These are phyloP conservation scores for Hordeum pubiflorum DNA, from an alignment of 202 grass and related monocot species.

Conservation along the genomic window DNA sequence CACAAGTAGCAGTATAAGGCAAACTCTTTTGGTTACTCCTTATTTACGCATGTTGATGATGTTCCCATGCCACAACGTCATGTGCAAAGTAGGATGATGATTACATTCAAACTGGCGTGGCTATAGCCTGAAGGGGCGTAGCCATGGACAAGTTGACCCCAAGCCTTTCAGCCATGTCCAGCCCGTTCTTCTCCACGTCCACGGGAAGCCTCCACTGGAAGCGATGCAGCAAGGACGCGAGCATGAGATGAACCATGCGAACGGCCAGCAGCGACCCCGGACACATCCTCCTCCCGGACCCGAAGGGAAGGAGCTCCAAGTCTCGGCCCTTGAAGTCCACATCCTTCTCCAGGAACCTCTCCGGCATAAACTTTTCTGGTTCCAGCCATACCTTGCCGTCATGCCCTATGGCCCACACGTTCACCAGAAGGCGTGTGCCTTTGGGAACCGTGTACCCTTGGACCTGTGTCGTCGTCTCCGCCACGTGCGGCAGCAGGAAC, in stretches of 20 bases:
- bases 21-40: no score
- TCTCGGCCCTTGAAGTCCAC: neutral
- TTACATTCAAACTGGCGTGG: neutral
- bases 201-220: neutral
- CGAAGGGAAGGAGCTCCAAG: neutral
- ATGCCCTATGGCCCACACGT: neutral
- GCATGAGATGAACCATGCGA: neutral
- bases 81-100: no score
- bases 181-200: neutral
- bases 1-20: no score
- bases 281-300: neutral
- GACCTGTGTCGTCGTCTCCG: neutral
- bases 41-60: no score
- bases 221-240: neutral
- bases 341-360: neutral
- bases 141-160: neutral
- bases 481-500: neutral
- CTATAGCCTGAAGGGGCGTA: neutral
- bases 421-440: neutral
- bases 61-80: no score
- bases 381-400: neutral
- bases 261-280: neutral
- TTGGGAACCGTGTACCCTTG: neutral
- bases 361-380: neutral
- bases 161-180: neutral